Conservation (phyloP, 352 stramenopile genomes). For the Globisporangium nodosum region DNA sequence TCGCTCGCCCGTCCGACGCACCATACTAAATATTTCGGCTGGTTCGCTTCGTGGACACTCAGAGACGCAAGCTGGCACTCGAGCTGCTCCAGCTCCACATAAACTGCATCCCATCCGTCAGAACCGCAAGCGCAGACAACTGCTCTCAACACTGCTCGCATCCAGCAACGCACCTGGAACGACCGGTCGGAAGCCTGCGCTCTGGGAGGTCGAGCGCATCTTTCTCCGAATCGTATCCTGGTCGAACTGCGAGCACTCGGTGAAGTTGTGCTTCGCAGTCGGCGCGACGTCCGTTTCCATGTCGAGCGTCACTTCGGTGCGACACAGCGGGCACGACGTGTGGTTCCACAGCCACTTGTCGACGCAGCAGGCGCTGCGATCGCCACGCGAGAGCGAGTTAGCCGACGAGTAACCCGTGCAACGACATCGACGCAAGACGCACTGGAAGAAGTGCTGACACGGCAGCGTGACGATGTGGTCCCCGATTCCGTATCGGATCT, state of each 20-base stretch:
- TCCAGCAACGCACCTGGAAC: slow-evolving; percentile 39
- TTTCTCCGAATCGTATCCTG: slow-evolving; percentile 69
- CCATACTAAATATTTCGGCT: slow-evolving; percentile 31
- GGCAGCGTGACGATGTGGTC: slow-evolving; percentile 81
- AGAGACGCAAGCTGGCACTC: slow-evolving; percentile 18
- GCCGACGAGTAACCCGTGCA: background rate
- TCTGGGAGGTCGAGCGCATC: slow-evolving; percentile 65
- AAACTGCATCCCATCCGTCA: slow-evolving; percentile 6
- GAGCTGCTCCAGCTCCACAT: slow-evolving; percentile 16
- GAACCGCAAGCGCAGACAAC: background rate
- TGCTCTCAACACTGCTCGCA: background rate
- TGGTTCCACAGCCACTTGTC: slow-evolving; percentile 87
- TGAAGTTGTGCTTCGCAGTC: slow-evolving; percentile 72
- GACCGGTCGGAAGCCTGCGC: slow-evolving; percentile 61
- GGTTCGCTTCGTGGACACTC: slow-evolving; percentile 18
- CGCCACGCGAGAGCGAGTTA: background rate
- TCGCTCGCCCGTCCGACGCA: background rate
- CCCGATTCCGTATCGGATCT: slow-evolving; percentile 76
- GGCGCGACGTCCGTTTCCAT: slow-evolving; percentile 23
- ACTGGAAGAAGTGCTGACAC: slow-evolving; percentile 88
- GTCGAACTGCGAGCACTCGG: slow-evolving; percentile 59
- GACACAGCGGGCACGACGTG: slow-evolving; percentile 79
- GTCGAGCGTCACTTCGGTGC: slow-evolving; percentile 67
- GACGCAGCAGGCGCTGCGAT: slow-evolving; percentile 61
- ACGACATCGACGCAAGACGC: background rate